Base-by-base conservation (phyloP, 345 rosid genomes). In the Erodium maritimum region DNA sequence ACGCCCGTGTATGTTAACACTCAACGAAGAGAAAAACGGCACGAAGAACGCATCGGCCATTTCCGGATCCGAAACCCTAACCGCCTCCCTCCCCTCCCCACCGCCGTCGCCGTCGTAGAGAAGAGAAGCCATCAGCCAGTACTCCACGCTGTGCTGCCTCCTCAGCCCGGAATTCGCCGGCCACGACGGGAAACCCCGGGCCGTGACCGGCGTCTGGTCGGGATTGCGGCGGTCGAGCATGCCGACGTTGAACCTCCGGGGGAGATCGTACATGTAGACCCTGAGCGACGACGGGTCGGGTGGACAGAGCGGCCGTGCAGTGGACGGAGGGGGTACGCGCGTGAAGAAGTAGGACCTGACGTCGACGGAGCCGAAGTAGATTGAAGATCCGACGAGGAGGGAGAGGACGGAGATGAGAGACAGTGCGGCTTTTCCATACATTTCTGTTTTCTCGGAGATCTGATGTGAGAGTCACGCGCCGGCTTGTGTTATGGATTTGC, bases 101-200 rank as follows among this genome's bases (percentile, higher is more conserved):
- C 20, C 61, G 0, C 75, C 88, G 0, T 18, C 61, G 0, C 75
- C 88, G 0, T 61, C 77, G 37, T 75, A 61, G 65, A 93, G 70
- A 50, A 93, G 89, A 54, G 97, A 93, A 10, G 82, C 95, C 96
- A 89, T 82, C 58, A 93, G 60, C 99, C 99, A 93, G 59, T 93
- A 93, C 84, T 93, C 99, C 54, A 85, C 89, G 56, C 97, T 89
- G 58, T 93, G 98, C 71, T 93, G 96, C 74, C 65, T 66, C 68
- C 74, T 74, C 50, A 87, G 52, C 45, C 95, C 97, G 18, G 80
- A 67, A 56, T 71, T 78, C 17, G 58, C 58, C 17, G 87, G 85
- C 99, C 97, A 93, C 16, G 72, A 71, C 11, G 95, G 95, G 57
- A 89, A 60, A 56, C 78, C 78, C 68, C 76, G 65, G 6, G 65